Conservation (phyloP, 306 rosid species). For the Cucumis sativus region Cucumber_9930_V3 NC_026655.2:12556001-12556500, state of each 20-base stretch:
- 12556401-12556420: background rate
- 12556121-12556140: too few relatives aligned
- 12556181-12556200: too few relatives aligned
- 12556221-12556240: too few relatives aligned
- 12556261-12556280: background rate
- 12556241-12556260: too few relatives aligned
- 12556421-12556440: background rate
- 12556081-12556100: too few relatives aligned
- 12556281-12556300: conserved; percentile 14
- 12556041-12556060: background rate
- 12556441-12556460: background rate
- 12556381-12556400: background rate
- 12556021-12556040: background rate
- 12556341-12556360: background rate
- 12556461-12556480: background rate
- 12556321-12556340: background rate
- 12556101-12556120: too few relatives aligned
- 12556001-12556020: background rate
- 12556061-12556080: background rate
- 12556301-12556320: background rate
- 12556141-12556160: too few relatives aligned
- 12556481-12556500: background rate
- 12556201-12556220: too few relatives aligned
- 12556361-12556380: background rate
- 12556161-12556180: too few relatives aligned